phyloP scores from a whole-genome alignment of 2,329 filamentous ascomycete genomes.

The Metarhizium guizhouense region DNA sequence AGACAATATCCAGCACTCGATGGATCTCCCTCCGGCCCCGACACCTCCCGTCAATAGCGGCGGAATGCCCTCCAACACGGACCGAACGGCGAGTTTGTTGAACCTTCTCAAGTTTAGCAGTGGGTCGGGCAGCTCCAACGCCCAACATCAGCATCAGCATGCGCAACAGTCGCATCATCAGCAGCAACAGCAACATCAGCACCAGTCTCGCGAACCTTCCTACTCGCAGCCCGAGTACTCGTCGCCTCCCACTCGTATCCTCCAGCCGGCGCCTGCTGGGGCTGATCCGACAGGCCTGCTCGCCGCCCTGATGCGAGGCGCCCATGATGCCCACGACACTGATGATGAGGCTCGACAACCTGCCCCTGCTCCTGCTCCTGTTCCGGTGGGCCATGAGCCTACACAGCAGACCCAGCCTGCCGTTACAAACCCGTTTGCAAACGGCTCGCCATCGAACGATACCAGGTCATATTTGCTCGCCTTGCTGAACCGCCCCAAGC shows the following conservation, averaged over 20 bases:
- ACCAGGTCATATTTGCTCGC: conserved; percentile 81
- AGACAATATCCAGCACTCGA: conserved; percentile 12
- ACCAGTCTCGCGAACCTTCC: conserved; percentile 11
- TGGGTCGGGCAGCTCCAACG: conserved; percentile 19
- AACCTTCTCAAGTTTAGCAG: conserved; percentile 54
- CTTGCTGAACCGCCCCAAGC: conserved; percentile 72
- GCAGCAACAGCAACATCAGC: conserved; percentile 8
- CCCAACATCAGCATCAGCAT: conserved; percentile 18
- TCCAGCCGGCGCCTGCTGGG: conserved; percentile 47
- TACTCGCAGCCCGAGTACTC: conserved; percentile 13
- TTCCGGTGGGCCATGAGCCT: conserved; percentile 1
- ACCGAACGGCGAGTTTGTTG: conserved; percentile 47
- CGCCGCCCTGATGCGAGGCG: conserved; percentile 52
- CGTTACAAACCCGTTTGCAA: conserved; percentile 30
- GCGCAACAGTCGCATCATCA: conserved; percentile 20
- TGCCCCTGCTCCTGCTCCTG: conserved; percentile 2
- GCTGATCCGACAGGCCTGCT: conserved; percentile 50
- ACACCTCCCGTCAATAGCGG: conserved; percentile 34
- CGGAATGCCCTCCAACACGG: conserved; percentile 28
- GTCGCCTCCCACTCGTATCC: conserved; percentile 32
- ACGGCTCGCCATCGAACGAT: conserved; percentile 50
- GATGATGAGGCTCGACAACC: conserved; percentile 29
- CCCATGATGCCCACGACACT: conserved; percentile 34
- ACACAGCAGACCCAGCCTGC: conserved; percentile 16
- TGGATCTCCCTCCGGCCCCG: conserved; percentile 42